Evolutionary conservation across 225 moss, liverwort and hornwort genomes (phyloP), one percentile per base, ranked within the genome.

Genomic region (Neckera pumila): DNA sequence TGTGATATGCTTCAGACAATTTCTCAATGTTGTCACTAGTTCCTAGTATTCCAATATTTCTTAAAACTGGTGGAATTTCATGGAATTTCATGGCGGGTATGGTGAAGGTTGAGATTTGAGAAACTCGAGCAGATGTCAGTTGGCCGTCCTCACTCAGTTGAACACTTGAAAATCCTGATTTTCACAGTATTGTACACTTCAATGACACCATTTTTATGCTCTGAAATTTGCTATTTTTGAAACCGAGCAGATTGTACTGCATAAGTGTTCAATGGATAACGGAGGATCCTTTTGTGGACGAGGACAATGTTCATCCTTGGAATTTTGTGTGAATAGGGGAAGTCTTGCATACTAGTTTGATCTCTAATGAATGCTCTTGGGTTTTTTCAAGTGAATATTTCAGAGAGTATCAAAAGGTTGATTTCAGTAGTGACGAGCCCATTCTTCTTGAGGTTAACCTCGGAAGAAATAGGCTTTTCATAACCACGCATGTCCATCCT

Each of bases 371-470:
- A 34, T 65, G 10, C 18, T 10, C 6, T 36, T 36, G 10, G 36
- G 2, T 36, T 66, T 19, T 10, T 36, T 36, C 19, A 36, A 66
- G 20, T 10, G 36, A 36, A 66, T 36, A 6, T 36, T 19, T 66
- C 3, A 11, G 1, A 34, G 1, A 65, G 7, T 65, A 19, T 65
- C 19, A 36, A 66, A 36, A 70, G 14, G 8, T 42, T 71, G 15
- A 71, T 26, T 26, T 71, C 7, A 4, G 36, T 0, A 36, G 1
- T 67, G n/a, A 21, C 20, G 0, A n/a, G 0, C 0, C 33, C 18
- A 64, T 65, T 10, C 10, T 65, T 34, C 16, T 0, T 5, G n/a
- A n/a, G n/a, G n/a, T n/a, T n/a, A n/a, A n/a, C n/a, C n/a, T n/a
- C n/a, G n/a, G n/a, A n/a, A n/a, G n/a, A n/a, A n/a, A n/a, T n/a